phyloP scores from a whole-genome alignment of 2,329 filamentous ascomycete genomes.

The Tolypocladium guangdongense region DNA sequence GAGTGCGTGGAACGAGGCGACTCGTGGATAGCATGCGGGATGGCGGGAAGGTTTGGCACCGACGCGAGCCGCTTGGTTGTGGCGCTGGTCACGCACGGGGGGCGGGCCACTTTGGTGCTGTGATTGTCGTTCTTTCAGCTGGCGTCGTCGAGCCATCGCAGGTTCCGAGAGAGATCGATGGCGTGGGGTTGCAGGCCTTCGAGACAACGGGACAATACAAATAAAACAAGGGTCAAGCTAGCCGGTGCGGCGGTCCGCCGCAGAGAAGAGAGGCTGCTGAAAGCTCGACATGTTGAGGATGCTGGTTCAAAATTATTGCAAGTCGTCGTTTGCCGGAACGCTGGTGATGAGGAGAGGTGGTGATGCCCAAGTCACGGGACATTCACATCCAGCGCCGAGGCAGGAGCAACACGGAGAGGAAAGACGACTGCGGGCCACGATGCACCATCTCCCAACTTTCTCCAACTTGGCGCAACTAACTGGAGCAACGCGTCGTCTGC shows the following conservation, averaged over 20 bases:
- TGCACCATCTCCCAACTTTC: not conserved
- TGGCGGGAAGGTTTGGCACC: not conserved
- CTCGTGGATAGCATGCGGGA: not conserved
- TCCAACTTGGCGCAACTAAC: not conserved
- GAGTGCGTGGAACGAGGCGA: not conserved
- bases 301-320: not conserved
- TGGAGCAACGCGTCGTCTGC: not conserved
- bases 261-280: not conserved
- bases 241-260: not conserved
- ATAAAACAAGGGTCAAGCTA: not conserved
- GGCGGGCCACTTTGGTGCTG: not conserved
- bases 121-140: conserved; percentile 7
- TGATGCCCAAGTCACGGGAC: not conserved
- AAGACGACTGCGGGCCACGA: not conserved
- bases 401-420: not conserved
- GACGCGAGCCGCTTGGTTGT: conserved; percentile 10
- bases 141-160: conserved; percentile 3
- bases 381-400: not conserved
- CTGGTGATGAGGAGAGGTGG: not conserved
- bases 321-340: not conserved
- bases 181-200: not conserved
- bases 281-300: not conserved
- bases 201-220: not conserved
- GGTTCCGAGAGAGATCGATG: not conserved
- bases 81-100: conserved; percentile 6